These are phyloP conservation scores for Phytophthora aleatoria DNA, from an alignment of 352 stramenopile species.

Conservation along the genomic window DNA sequence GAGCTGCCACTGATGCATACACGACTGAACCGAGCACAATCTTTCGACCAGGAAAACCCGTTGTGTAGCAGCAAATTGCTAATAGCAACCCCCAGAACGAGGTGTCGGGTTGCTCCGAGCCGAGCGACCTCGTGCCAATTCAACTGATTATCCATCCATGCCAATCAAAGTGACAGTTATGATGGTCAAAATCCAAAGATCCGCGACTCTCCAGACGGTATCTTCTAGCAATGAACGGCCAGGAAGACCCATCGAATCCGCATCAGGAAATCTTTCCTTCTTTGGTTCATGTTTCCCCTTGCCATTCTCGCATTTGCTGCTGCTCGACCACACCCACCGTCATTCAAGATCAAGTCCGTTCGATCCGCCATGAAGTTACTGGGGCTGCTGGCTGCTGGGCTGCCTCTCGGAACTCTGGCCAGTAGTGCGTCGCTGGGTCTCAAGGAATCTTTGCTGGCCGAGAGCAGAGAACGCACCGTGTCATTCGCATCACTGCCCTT, in stretches of 20 bases:
- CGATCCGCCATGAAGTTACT: slow-evolving; percentile 28
- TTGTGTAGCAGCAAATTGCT: too few species aligned
- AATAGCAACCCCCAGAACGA: too few species aligned
- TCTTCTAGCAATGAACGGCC: slow-evolving; percentile 21
- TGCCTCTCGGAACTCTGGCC: slow-evolving; percentile 18
- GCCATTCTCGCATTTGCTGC: slow-evolving; percentile 34
- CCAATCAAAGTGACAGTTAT: slow-evolving; percentile 20
- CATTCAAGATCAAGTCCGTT: slow-evolving; percentile 2
- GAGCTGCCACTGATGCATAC: too few species aligned
- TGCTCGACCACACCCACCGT: slow-evolving; percentile 11
- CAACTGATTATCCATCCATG: neutral
- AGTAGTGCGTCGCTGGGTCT: slow-evolving; percentile 21
- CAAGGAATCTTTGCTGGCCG: slow-evolving; percentile 28
- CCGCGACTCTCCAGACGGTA: slow-evolving; percentile 18
- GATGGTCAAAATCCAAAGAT: slow-evolving; percentile 30
- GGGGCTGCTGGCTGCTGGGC: slow-evolving; percentile 15
- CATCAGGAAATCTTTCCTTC: neutral
- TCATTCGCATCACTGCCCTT: slow-evolving; percentile 26
- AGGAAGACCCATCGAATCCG: slow-evolving; percentile 2
- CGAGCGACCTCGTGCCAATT: neutral
- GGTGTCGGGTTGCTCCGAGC: neutral
- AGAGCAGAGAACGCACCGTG: slow-evolving; percentile 19
- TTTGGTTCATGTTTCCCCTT: neutral
- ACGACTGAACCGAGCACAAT: too few species aligned
- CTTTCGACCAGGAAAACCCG: too few species aligned